Conservation (phyloP, 1,284 basidiomycete genomes). For the Ustanciosporium gigantosporum region DNA sequence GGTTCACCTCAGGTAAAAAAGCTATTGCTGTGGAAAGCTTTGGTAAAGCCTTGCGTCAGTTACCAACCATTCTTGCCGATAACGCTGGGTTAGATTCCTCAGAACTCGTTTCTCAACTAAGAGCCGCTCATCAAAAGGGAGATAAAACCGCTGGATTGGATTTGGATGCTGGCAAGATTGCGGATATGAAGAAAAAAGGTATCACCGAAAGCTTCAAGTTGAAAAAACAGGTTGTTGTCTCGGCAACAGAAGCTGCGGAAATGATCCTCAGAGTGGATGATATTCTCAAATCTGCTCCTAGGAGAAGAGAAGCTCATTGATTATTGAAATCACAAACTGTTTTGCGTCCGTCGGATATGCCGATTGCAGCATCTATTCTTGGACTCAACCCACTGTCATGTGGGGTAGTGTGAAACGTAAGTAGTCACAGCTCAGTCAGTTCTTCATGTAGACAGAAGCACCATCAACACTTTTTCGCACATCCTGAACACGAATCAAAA, state of each 20-base stretch:
- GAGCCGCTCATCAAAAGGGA: slow-evolving; percentile 93
- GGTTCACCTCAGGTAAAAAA: slow-evolving; percentile 87
- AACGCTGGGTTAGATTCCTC: slow-evolving; percentile 96
- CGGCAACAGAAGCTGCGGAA: slow-evolving; percentile 94
- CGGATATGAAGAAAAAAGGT: slow-evolving; percentile 84
- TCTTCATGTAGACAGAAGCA: no score
- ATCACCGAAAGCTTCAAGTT: slow-evolving; percentile 97
- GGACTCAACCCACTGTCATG: no score
- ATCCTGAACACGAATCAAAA: no score
- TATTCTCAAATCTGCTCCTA: slow-evolving; percentile 67
- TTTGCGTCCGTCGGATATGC: background rate
- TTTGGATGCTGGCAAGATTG: slow-evolving; percentile 82
- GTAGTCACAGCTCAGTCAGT: no score
- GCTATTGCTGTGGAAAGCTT: slow-evolving; percentile 94
- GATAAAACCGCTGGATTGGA: slow-evolving; percentile 83
- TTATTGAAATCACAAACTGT: no score
- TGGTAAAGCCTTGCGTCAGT: slow-evolving; percentile 79
- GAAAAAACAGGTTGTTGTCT: slow-evolving; percentile 90
- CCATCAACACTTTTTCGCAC: no score
- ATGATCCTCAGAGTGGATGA: slow-evolving; percentile 89
- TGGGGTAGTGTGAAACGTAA: no score
- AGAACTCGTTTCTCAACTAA: slow-evolving; percentile 86
- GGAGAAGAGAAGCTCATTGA: slow-evolving; percentile 66
- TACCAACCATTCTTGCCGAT: slow-evolving; percentile 91
- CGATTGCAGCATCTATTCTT: no score